Evolutionary conservation across 768 basidiomycete genomes (phyloP), one percentile per base, ranked within the genome.

Genomic region (Tephrocybe sp.): DNA sequence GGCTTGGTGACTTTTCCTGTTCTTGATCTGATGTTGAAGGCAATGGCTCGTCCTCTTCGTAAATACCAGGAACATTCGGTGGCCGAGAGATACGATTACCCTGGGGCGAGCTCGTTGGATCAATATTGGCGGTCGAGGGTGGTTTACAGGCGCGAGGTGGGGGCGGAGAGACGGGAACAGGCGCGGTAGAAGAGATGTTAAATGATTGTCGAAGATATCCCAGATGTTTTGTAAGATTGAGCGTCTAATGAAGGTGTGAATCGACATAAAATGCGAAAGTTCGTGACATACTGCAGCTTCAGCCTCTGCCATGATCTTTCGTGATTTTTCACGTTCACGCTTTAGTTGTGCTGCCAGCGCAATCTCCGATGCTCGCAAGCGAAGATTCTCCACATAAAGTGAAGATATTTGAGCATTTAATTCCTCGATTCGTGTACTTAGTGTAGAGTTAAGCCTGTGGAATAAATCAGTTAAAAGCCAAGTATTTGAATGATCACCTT

Each of bases 351-450:
- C 71, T 4, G 78, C 71, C 45, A 92, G 79, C 10, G 85, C 79
- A 60, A 91, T 88, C 69, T 90, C 87, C 16, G 87, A 87, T 59
- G 88, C 83, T 51, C 87, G 84, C 58, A 92, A 74, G 49, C 87
- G 81, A 45, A 92, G 78, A 67, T 92, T 92, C 74, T 92, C 89
- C 54, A 84, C 82, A 52, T 89, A 84, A 42, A 92, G 78, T n/a
- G 78, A 77, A 40, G 89, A 85, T 68, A 92, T 85, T 69, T 92
- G 86, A 33, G 83, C 76, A 64, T 91, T 88, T 49, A 92, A 79
- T 64, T 92, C 89, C 66, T 92, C 89, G 62, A 92, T 84, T 41
- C 88, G 84, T 54, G 88, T 75, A 68, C 88, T 90, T 55, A 92
- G 76, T 14, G 87, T 90, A 38, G 89, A 89, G 71, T 92, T 92